Base-by-base conservation (phyloP, 768 basidiomycete genomes). In the Rhodosporidiobolus sp. region DNA sequence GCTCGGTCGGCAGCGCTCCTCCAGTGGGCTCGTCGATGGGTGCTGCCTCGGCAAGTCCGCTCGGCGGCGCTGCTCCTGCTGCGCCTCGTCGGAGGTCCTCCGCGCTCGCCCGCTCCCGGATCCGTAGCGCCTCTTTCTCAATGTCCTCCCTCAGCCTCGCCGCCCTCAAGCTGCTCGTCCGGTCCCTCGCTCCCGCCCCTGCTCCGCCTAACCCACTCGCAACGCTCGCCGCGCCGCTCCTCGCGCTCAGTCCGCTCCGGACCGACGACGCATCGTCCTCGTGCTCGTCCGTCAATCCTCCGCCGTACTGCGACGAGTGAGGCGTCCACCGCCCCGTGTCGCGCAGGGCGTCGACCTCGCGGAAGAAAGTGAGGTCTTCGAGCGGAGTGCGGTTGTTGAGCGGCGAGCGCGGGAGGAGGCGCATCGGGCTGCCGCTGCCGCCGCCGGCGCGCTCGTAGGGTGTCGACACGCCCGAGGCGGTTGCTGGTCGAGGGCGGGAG, bases 101-200 rank as follows among this genome's bases (percentile, higher is more conserved):
- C 16, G 32, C 10, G 49, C 65, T 70, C 46, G 60, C 52, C 12
- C 58, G 52, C 54, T 61, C 55, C 24, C 60, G 59, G 34, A 75
- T 57, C 32, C 59, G 55, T 43, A 54, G 62, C 24, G 70, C 70
- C 30, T 67, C 67, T 32, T 35, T 38, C 55, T 75, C 70, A 22
- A 75, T 75, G 30, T 75, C 74, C 43, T 68, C 59, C 24, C 74
- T n/a, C n/a, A 75, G 49, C 5, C 74, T 46, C 14, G 53, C 57
- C 7, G 53, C 63, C 0, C 74, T 50, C 12, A 71, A 19, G 53
- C 69, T 71, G 22, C 46, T 22, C 43, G 66, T n/a, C 22, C 61
- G 52, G 3, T 46, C 48, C 1, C n/a, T n/a, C n/a, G n/a, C n/a
- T n/a, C n/a, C n/a, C n/a, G n/a, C n/a, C n/a, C n/a, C n/a, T n/a